Base-by-base conservation (phyloP, 163 green algal species). In the Coccomyxa subellipsoidea region DNA sequence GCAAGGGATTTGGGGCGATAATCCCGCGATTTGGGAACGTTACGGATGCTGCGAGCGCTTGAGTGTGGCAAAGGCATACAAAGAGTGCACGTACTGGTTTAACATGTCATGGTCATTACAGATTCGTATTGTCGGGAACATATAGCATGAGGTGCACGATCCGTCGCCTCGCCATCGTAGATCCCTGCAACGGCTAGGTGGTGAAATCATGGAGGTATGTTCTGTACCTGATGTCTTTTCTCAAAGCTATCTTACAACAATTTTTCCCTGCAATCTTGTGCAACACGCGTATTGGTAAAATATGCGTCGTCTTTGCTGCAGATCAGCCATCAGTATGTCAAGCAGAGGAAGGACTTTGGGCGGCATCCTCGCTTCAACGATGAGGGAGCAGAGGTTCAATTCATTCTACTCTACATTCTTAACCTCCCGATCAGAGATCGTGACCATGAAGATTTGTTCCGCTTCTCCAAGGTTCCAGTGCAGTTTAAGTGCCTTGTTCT, bases 321-420 rank as follows among this genome's bases (percentile, higher is more conserved):
- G 89, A 93, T 96, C 79, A 90, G 91, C 76, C 84, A 93, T 71
- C 89, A 94, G 84, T 97, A 96, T 87, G 86, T 92, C 27, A 92
- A 91, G 81, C 82, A 92, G 72, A 88, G 94, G 25, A 93, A 92
- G 77, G 91, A 97, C 77, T 97, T 96, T 89, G 94, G 94, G 21
- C 84, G 93, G 21, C 88, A 92, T 76, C 86, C 92, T 31, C 91
- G 90, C 47, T 95, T 96, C 80, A 80, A 79, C 10, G 92, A 96
- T 78, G 81, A 85, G 38, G 76, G 76, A 21, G 81, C 81, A 66
- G 76, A 85, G 76, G 81, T 81, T 23, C 32, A 23, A 4, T 4
- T 23, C 1, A 73, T 34, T 32, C 59, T n/a, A 72, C 12, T 18
- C 12, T 32, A 72, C 10, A 72, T 23, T 54, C 39, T 10, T 32